These are phyloP conservation scores for Zygotorulaspora florentina DNA, from an alignment of 805 yeast species.

Conservation along the genomic window DNA sequence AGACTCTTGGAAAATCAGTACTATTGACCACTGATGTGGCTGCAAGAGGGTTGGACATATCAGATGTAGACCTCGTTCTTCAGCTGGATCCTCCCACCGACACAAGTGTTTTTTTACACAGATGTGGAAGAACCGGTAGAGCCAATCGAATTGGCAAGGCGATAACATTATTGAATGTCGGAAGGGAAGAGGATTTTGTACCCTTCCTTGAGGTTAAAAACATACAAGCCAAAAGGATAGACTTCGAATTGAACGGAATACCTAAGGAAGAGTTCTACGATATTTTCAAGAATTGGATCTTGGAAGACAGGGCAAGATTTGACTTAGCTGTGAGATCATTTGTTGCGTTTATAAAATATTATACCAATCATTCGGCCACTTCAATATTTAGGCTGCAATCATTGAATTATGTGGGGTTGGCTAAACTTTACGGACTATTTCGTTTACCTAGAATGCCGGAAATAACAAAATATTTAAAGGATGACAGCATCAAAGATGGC, in stretches of 20 bases:
- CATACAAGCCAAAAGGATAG: constrained; percentile 46
- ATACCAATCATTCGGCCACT: constrained; percentile 80
- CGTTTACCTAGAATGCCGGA: constrained; percentile 96
- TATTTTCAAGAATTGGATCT: constrained; percentile 49
- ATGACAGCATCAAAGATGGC: constrained; percentile 56
- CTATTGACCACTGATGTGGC: constrained; percentile 97
- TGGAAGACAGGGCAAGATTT: constrained; percentile 73
- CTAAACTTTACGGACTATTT: constrained; percentile 71
- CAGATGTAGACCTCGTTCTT: constrained; percentile 90
- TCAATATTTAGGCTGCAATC: constrained; percentile 77
- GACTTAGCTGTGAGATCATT: constrained; percentile 77
- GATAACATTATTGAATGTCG: constrained; percentile 63
- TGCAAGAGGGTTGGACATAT: constrained; percentile 93
- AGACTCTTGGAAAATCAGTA: constrained; percentile 48
- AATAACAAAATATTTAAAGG: constrained; percentile 45
- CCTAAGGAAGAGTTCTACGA: constrained; percentile 21
- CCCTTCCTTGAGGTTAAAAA: constrained; percentile 74
- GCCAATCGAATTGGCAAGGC: constrained; percentile 84
- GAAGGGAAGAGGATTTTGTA: constrained; percentile 76
- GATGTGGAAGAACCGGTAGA: constrained; percentile 94
- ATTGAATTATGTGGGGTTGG: constrained; percentile 68
- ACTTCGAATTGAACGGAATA: constrained; percentile 12
- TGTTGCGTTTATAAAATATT: constrained; percentile 78
- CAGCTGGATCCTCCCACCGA: constrained; percentile 95
- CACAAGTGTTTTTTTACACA: constrained; percentile 84